Evolutionary conservation across 2,329 filamentous ascomycete genomes (phyloP), one percentile per base, ranked within the genome.

Genomic region (Eutypella sp.): DNA sequence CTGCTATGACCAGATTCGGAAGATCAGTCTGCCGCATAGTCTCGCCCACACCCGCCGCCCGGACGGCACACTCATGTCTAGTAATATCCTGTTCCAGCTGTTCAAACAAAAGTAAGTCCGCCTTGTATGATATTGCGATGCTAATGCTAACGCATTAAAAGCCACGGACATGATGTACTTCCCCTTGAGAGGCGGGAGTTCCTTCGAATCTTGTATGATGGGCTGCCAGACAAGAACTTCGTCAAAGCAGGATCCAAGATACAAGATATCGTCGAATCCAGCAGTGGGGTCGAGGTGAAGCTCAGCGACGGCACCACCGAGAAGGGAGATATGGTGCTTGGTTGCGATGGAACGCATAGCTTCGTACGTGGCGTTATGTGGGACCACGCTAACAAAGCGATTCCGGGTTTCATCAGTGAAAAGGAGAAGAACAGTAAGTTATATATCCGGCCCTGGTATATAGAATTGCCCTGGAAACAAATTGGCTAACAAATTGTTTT

Each of bases 331-430:
- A 45, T 54, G 5, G 34, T 54, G 2, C 36, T 54, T n/a, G 52
- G 52, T 23, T 48, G 46, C 23, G 52, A 54, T 33, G 52, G 52
- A 16, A 47, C 48, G 8, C 22, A 44, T 19, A 53, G 50, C 23
- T 18, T 18, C 20, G 40, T 48, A 20, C 48, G 50, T 11, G 41
- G 13, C 15, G 24, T 48, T 10, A 61, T 62, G 52, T 61, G 55
- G 53, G 34, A 57, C 13, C 49, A 56, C 24, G 50, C 54, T 15
- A 47, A 50, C 39, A 40, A 47, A 22, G 38, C 18, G 1, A 36
- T 27, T 1, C 50, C 49, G 2, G 53, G 50, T 1, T 15, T 47
- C 11, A 54, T 54, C 9, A 51, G 45, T 3, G 47, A 44, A 3
- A 42, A 51, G 16, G 54, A 58, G 38, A 56, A 53, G 44, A 49